Evolutionary conservation across 495 filamentous ascomycete genomes (phyloP).

Genomic region (Penicillium diatomitis): DNA sequence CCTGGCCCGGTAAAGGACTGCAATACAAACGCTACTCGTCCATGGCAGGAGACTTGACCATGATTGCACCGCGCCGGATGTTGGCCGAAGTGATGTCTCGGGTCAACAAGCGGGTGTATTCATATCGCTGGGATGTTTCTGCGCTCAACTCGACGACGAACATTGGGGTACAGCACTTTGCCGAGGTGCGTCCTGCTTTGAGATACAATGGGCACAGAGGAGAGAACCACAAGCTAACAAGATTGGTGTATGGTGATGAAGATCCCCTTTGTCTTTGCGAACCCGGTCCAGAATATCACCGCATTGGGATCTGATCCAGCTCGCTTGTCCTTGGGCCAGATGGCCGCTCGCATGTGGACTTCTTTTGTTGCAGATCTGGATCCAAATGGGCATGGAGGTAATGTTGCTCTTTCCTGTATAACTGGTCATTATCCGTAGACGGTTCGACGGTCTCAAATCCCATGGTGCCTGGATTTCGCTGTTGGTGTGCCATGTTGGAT

Average conservation of each 20-base stretch:
- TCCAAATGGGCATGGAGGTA: constrained; percentile 38
- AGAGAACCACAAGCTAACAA: too few species aligned
- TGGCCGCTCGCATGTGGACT: constrained; percentile 46
- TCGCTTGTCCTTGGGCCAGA: constrained; percentile 22
- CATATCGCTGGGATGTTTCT: constrained; percentile 45
- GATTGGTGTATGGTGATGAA: background rate
- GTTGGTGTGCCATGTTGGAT: background rate
- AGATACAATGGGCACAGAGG: too few species aligned
- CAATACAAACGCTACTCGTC: constrained; percentile 45
- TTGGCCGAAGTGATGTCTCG: constrained; percentile 41
- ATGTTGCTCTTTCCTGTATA: background rate
- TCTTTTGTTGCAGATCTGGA: constrained; percentile 41
- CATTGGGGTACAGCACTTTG: constrained; percentile 30
- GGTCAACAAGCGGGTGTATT: constrained; percentile 36
- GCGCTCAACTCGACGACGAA: constrained; percentile 18
- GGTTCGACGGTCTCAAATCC: too few species aligned
- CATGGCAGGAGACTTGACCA: constrained; percentile 44
- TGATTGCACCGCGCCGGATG: constrained; percentile 45
- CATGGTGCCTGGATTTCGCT: background rate
- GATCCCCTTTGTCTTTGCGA: constrained; percentile 42
- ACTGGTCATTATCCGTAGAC: too few species aligned
- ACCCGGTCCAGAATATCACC: constrained; percentile 33
- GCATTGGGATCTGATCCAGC: constrained; percentile 21
- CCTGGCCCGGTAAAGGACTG: constrained; percentile 32
- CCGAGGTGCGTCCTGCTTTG: constrained; percentile 16